Base-by-base conservation (phyloP, 202 grass and related monocot genomes). In the Miscanthus sacchariflorus region DNA sequence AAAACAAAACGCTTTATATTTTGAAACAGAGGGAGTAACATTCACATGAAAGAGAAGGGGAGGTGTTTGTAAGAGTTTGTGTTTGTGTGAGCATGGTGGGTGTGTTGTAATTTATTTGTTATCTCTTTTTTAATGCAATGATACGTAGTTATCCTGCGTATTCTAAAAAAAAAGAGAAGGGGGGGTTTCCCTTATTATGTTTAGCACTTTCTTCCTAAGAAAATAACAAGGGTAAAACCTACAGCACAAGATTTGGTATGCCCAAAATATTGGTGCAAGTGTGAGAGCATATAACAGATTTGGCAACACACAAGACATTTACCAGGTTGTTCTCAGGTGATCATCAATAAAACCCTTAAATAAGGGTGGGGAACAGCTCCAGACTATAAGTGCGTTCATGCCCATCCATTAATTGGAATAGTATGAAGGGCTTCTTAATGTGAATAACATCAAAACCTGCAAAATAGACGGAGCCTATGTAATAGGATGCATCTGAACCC, bases 311-410 rank as follows among this genome's bases (percentile, higher is more conserved):
- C 15, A 68, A 79, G 58, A 76, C 21, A 49, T 9, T 74, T 96
- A 93, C 94, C 91, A 96, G 80, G 81, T 93, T 99, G 85, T 99
- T 87, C 50, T 92, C 72, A 9, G 87, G 92, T 79, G 91, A 96
- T 9, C 27, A 46, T 91, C 96, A 96, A 92, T 95, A 93, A 79
- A 96, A 99, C n/a, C 96, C 94, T 86, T 99, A 89, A 76, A 93
- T 19, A 86, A 93, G 81, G n/a, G 90, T 52, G 36, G 92, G 91
- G 82, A 98, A 93, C 42, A 99, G 45, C 80, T 96, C 92, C 89
- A 99, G 76, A 95, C 91, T 86, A 95, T 82, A 70, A 99, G 91
- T 7, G 91, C 96, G 80, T 99, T 96, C 96, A 99, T 93, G 80
- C 94, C 89, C 92, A 95, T 93, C 96, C 94, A 96, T 77, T 35